Base-by-base conservation (phyloP, 805 yeast species). In the Myxozyma nipponensis region DNA sequence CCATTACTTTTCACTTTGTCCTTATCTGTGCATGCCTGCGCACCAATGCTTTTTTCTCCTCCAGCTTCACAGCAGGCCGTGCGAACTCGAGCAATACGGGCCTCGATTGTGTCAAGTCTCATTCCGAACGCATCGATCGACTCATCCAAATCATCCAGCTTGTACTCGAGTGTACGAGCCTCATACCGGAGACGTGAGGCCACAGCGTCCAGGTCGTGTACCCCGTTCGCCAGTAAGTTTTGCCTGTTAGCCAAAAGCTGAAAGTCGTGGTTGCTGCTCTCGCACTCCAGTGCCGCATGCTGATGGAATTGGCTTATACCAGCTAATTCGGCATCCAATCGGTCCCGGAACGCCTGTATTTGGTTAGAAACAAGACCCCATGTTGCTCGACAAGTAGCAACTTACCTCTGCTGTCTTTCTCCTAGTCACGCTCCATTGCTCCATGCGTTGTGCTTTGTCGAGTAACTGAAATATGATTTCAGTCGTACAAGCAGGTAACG, bases 101-200 rank as follows among this genome's bases (percentile, higher is more conserved):
- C 15, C 32, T 73, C 76, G 41, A 74, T 52, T 3, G 54, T 46
- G 19, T 59, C 66, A 34, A 74, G 72, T 56, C 71, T 70, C 17
- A 59, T 39, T 7, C 64, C 69, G 65, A 79, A 78, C 34, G 72
- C 63, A 41, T 72, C 69, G 48, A 79, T 73, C 40, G 81, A 74
- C 24, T 81, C 82, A 58, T 82, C 86, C 5, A 84, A 82, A 59
- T 85, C 93, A 39, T 78, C 74, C 42, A 85, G 75, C 57, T 84
- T 81, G 21, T 77, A 75, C 28, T 75, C 75, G 26, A 85, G 65
- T 38, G 82, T 69, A 19, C 84, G 67, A 40, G 81, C 69, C 62
- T 85, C 91, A 63, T 85, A 85, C 58, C 79, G 78, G 44, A 85
- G 64, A 54, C 82, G 71, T 2, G 86, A 81, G 30, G 78, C 76